Base-by-base conservation (phyloP, 1,284 basidiomycete genomes). In the Cutaneotrichosporon sp. region DNA sequence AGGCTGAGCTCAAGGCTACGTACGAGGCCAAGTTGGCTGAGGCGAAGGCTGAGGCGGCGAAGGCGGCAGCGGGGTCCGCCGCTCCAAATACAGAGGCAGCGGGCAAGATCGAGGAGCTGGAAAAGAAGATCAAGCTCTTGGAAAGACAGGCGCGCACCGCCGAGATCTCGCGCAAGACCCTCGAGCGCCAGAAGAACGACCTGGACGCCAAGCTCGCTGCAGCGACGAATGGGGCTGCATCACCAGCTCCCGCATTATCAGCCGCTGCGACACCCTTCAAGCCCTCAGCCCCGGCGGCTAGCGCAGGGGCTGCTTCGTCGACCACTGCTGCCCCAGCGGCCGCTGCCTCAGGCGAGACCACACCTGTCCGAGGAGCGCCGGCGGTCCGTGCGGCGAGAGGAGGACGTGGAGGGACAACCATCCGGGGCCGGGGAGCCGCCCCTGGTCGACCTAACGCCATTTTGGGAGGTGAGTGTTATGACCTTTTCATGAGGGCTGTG, bases 151-250 rank as follows among this genome's bases (percentile, higher is more conserved):
- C 60, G 9, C 65, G 62, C 49, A 73, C 66, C 6, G 65, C 64
- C 1, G 68, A 73, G 46, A 70, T 71, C 27, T 54, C 63, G 33
- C 54, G 70, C 38, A 71, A 71, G 60, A 71, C 67, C 12, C 54
- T 73, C 38, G 70, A 71, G 47, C 31, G 57, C 8, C 44, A 49
- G 33, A 52, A 52, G 47, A 35, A 26, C 7, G 34, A 39, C 49
- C 57, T 49, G 63, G 69, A 72, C 44, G 50, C 62, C 39, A 70
- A 68, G 53, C 41, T 67, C 33, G 42, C 51, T 25, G 42, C 47
- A 12, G 20, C 49, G 3, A 33, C 54, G 8, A 29, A 48, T 7
- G 38, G 50, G 14, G 24, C 54, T 2, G 38, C 49, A 1, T 20
- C 56, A 12, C 24, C 56, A 16, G 42, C 39, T 12, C 25, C 39